A percentile compares a stretch with the other conserved stretches of the same genome.
Evolutionary conservation across 2,329 filamentous ascomycete genomes (phyloP).

Genomic region (Aplosporella prunicola): DNA sequence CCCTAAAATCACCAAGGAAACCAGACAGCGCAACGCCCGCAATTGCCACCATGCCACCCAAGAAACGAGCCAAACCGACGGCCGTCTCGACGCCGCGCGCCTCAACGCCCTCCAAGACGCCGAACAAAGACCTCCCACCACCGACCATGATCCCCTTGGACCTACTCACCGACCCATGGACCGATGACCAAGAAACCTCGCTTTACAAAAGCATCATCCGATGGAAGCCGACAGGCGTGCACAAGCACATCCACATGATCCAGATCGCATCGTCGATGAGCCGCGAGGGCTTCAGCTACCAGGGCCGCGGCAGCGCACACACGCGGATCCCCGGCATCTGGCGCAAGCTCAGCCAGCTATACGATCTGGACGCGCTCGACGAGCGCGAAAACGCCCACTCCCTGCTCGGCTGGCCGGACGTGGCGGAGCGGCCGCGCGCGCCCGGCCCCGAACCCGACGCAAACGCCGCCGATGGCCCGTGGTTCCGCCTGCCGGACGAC

Average conservation of each 20-base stretch:
- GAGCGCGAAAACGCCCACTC: conserved; percentile 61
- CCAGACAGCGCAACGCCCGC: no score
- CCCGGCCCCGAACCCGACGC: conserved; percentile 19
- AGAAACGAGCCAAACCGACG: conserved; percentile 56
- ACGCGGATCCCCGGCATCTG: conserved; percentile 87
- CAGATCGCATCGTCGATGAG: conserved; percentile 71
- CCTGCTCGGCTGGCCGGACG: conserved; percentile 49
- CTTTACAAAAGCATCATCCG: conserved; percentile 86
- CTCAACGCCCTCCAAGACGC: conserved; percentile 29
- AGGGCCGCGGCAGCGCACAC: conserved; percentile 55
- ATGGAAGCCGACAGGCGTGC: conserved; percentile 95
- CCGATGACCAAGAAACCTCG: conserved; percentile 86
- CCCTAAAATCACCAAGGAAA: no score
- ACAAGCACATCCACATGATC: conserved; percentile 89
- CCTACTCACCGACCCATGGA: conserved; percentile 67
- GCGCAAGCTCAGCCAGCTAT: conserved; percentile 73
- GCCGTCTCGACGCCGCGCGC: conserved; percentile 21
- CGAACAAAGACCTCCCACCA: conserved; percentile 31
- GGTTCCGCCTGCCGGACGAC: conserved; percentile 36
- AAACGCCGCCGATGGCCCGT: conserved; percentile 27
- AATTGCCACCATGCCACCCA: conserved; percentile 57
- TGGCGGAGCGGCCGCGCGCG: conserved; percentile 2
- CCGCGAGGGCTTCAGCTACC: conserved; percentile 65
- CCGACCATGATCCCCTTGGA: conserved; percentile 26
- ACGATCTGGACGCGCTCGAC: conserved; percentile 78